Evolutionary conservation across 2,329 filamentous ascomycete species (phyloP), one percentile per base, ranked within the genome.

Genomic region (Cyphellophora europaea): DNA sequence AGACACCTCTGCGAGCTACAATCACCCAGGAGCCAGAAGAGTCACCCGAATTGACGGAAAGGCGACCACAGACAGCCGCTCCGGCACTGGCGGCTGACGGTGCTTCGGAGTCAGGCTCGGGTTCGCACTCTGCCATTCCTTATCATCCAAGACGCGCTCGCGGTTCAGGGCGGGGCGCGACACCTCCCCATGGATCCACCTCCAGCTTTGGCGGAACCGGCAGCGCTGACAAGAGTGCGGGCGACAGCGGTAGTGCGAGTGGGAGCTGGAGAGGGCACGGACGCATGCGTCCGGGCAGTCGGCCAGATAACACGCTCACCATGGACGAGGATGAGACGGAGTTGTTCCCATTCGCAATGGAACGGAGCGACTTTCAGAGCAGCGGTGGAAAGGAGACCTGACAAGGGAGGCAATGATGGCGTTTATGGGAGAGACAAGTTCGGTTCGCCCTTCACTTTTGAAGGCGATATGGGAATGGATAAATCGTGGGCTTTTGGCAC

Each of bases 261-360:
- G 39, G 27, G 11, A 44, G 40, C 14, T 49, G 46, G 46, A 33
- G 31, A 27, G 27, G 44, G 35, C 34, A 36, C 6, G 44, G 42
- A 23, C 35, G 42, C 29, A n/a, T n/a, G n/a, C 37, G 40, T 27
- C 38, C 38, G 12, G 34, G 36, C 29, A 44, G 38, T 35, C 42
- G 44, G 32, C 46, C 46, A 13, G 46, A 49, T 17, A 43, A 35
- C 29, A 44, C n/a, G n/a, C n/a, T n/a, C n/a, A n/a, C n/a, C n/a
- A n/a, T n/a, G n/a, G n/a, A 38, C 11, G 32, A 42, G 27, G 47
- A 49, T 21, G 47, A 49, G 12, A 44, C 47, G 16, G 47, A 49
- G n/a, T 42, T 48, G 11, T 31, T 48, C 5, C 44, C 47, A 15
- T 49, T 49, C 37, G 40, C 45, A 6, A 47, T 49, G 41, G 46